Percentiles rank a stretch among this genome's conserved stretches.
Conservation (phyloP, 768 basidiomycete genomes). For the Lactarius sanguifluus region DNA sequence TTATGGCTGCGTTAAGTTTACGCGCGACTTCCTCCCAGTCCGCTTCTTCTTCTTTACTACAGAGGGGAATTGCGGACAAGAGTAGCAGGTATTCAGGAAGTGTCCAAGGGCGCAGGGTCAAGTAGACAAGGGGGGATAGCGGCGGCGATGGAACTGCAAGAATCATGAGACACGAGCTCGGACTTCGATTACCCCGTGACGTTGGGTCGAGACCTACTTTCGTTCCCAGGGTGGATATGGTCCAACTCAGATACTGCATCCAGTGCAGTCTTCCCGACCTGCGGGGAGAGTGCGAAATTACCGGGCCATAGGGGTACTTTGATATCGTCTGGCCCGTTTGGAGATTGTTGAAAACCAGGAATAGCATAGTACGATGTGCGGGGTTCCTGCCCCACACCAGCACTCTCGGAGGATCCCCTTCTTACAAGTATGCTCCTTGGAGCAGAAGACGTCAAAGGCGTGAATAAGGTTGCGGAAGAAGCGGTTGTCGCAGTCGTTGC, state of each 20-base stretch:
- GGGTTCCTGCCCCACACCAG: slow-evolving; percentile 24
- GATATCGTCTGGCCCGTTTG: slow-evolving; percentile 21
- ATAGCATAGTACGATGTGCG: slow-evolving; percentile 28
- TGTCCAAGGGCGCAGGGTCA: slow-evolving; percentile 25
- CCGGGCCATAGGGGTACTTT: slow-evolving; percentile 21
- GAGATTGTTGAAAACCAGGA: slow-evolving; percentile 30
- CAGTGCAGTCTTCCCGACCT: slow-evolving; percentile 26
- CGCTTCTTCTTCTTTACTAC: slow-evolving; percentile 6
- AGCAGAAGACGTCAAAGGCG: slow-evolving; percentile 21
- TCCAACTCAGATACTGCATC: slow-evolving; percentile 25
- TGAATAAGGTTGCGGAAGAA: slow-evolving; percentile 21
- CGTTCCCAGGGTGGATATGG: slow-evolving; percentile 3
- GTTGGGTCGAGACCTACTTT: slow-evolving; percentile 4
- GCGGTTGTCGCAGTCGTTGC: slow-evolving; percentile 15
- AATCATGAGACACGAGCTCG: not conserved
- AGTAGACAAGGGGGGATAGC: slow-evolving; percentile 22
- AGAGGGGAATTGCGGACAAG: slow-evolving; percentile 17
- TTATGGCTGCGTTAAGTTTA: slow-evolving; percentile 14
- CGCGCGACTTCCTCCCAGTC: slow-evolving; percentile 25
- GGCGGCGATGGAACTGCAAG: slow-evolving; percentile 20
- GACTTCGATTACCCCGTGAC: not conserved
- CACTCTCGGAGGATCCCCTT: slow-evolving; percentile 15
- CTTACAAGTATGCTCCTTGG: slow-evolving; percentile 15
- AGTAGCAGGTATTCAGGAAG: slow-evolving; percentile 28
- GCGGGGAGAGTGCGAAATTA: slow-evolving; percentile 18